A percentile compares a stretch with the other conserved stretches of the same genome.
phyloP scores from a whole-genome alignment of 441 rosid species.

The Viola pubescens region DNA sequence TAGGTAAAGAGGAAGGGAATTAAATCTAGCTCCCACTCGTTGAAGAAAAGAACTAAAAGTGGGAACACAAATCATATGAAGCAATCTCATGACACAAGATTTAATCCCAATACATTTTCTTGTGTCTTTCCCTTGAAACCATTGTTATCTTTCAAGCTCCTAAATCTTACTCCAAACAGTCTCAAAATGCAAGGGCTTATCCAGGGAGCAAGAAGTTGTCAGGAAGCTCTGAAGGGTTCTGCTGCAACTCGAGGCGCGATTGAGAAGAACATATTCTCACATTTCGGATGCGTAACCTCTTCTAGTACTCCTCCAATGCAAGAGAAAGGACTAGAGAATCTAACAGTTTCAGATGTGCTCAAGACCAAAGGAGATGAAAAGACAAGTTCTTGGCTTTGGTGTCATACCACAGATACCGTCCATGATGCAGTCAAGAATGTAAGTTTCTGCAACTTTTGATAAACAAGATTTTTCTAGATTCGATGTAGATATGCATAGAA shows the following conservation, averaged over 20 bases:
- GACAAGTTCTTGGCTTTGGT: conserved; percentile 54
- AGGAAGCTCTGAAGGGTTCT: conserved; percentile 22
- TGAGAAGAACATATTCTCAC: conserved; percentile 20
- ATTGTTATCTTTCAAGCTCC: neutral
- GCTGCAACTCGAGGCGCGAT: conserved; percentile 16
- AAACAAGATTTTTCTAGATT: too few relatives aligned
- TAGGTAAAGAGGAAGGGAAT: too few relatives aligned
- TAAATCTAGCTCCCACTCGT: conserved; percentile 12
- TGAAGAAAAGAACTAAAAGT: conserved; percentile 32
- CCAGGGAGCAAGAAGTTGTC: conserved; percentile 32
- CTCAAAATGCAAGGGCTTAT: conserved; percentile 33
- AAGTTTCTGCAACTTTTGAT: conserved; percentile 14
- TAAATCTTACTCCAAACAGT: conserved; percentile 17
- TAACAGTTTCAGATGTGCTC: conserved; percentile 59
- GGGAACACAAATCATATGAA: neutral
- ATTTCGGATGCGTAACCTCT: conserved; percentile 27
- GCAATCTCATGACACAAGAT: conserved; percentile 6
- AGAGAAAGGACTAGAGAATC: conserved; percentile 67
- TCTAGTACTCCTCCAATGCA: conserved; percentile 22
- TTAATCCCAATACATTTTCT: conserved; percentile 16
- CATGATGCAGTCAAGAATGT: conserved; percentile 68
- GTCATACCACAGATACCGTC: conserved; percentile 53
- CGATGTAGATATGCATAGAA: neutral
- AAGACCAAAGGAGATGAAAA: conserved; percentile 48
- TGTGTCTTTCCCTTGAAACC: conserved; percentile 14